Conservation (phyloP, 176 grass and related monocot genomes). For the Themeda triandra region DNA sequence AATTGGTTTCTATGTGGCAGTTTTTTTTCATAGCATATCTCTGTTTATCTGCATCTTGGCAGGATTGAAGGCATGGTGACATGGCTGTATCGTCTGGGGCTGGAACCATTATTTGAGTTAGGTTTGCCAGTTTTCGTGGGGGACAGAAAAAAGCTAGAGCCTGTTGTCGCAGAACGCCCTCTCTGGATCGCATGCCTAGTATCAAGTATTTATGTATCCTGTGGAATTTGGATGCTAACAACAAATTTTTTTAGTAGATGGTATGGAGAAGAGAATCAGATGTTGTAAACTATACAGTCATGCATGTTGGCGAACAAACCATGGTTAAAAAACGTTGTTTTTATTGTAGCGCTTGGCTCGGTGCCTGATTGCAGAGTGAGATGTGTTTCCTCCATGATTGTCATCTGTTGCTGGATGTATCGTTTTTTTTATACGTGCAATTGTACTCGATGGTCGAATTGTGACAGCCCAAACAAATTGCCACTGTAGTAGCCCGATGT, state of each 20-base stretch:
- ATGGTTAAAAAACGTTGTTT: background rate
- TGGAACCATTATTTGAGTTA: background rate
- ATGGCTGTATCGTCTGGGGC: background rate
- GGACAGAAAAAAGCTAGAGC: background rate
- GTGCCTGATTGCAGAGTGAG: background rate
- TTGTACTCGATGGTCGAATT: no score
- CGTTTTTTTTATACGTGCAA: background rate
- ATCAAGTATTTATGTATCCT: conserved; percentile 20
- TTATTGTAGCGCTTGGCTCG: background rate
- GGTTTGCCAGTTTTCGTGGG: background rate
- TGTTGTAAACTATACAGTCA: conserved; percentile 17
- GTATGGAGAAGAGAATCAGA: conserved; percentile 1
- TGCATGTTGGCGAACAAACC: background rate
- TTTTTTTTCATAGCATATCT: background rate
- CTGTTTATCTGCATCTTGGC: background rate
- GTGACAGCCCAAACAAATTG: no score
- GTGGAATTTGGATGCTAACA: conserved; percentile 37
- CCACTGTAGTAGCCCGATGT: no score
- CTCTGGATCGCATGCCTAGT: background rate
- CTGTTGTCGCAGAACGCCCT: background rate
- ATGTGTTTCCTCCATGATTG: background rate
- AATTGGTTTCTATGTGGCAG: background rate
- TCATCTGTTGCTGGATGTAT: background rate
- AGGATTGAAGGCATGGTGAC: conserved; percentile 38
- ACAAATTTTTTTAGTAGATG: conserved; percentile 23